phyloP scores from a whole-genome alignment of 352 stramenopile genomes.

The Pythium brachiatum region DNA sequence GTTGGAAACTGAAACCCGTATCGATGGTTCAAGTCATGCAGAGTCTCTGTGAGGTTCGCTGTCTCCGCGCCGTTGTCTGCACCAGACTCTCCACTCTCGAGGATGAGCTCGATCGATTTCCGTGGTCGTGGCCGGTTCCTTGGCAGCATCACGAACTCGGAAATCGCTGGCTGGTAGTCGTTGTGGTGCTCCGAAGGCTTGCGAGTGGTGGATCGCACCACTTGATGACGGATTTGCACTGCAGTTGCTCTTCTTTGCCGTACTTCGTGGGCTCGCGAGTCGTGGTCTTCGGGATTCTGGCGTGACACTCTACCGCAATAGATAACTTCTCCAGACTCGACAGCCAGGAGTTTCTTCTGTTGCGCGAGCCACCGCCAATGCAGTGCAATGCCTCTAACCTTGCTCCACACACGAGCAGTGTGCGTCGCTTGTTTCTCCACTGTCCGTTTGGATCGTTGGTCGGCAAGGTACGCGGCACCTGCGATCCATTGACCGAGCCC shows the following conservation, averaged over 20 bases:
- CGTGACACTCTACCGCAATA: background rate
- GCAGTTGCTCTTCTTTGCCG: too few relatives aligned
- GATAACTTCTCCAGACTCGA: background rate
- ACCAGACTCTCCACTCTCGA: background rate
- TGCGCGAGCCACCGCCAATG: constrained; percentile 29
- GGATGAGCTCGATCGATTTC: constrained; percentile 34
- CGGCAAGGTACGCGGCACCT: constrained; percentile 35
- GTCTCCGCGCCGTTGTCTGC: too few relatives aligned
- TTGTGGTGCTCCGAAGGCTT: too few relatives aligned
- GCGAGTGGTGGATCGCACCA: too few relatives aligned
- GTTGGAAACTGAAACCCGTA: constrained; percentile 26
- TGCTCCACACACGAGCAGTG: constrained; percentile 22
- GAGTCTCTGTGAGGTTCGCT: background rate
- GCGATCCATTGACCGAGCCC: constrained; percentile 49
- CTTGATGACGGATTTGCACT: too few relatives aligned
- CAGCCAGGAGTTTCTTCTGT: constrained; percentile 9
- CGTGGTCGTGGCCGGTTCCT: constrained; percentile 33
- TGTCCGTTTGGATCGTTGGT: constrained; percentile 33
- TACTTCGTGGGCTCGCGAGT: too few relatives aligned
- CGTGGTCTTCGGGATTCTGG: too few relatives aligned
- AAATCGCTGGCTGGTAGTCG: constrained; percentile 6
- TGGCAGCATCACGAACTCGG: constrained; percentile 36
- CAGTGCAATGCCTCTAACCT: constrained; percentile 20
- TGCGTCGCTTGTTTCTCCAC: constrained; percentile 14
- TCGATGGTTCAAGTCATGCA: constrained; percentile 14